A percentile compares a stretch with the other conserved stretches of the same genome.
Evolutionary conservation across 768 basidiomycete genomes (phyloP).

Genomic region (Russula earlei): DNA sequence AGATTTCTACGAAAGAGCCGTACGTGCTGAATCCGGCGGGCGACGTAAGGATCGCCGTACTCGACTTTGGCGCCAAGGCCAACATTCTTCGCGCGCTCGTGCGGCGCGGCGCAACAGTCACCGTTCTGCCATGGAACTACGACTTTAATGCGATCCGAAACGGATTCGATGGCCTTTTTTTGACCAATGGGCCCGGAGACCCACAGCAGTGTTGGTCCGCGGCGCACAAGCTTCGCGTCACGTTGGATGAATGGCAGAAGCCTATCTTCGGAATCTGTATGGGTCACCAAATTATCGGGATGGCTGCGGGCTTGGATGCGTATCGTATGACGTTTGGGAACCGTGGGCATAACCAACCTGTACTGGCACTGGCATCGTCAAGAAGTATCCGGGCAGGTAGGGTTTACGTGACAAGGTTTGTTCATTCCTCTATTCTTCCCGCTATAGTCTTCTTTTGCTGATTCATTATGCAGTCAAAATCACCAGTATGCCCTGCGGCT

Average conservation of each 20-base stretch:
- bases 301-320: slow-evolving; percentile 93
- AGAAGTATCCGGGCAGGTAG: slow-evolving; percentile 93
- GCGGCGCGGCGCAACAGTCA: slow-evolving; percentile 83
- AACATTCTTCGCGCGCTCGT: slow-evolving; percentile 93
- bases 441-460: slow-evolving; percentile 3
- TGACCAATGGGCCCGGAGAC: slow-evolving; percentile 95
- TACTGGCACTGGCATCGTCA: slow-evolving; percentile 85
- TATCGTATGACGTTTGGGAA: slow-evolving; percentile 99
- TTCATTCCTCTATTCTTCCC: background rate
- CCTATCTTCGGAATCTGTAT: slow-evolving; percentile 98
- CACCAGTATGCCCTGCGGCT: slow-evolving; percentile 96
- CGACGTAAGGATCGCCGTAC: slow-evolving; percentile 85
- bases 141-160: slow-evolving; percentile 91
- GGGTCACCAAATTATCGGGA: slow-evolving; percentile 97
- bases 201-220: slow-evolving; percentile 84
- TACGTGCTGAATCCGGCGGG: slow-evolving; percentile 84
- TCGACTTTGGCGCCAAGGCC: slow-evolving; percentile 96
- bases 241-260: slow-evolving; percentile 81
- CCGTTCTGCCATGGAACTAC: slow-evolving; percentile 95
- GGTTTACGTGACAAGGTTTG: slow-evolving; percentile 90
- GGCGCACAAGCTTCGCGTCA: slow-evolving; percentile 67
- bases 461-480: slow-evolving; percentile 57
- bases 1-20: slow-evolving; percentile 77
- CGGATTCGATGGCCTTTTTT: slow-evolving; percentile 88
- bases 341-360: slow-evolving; percentile 98